These are phyloP conservation scores for Verticillium isaacii DNA, from an alignment of 2,329 filamentous ascomycete species.

Conservation along the genomic window DNA sequence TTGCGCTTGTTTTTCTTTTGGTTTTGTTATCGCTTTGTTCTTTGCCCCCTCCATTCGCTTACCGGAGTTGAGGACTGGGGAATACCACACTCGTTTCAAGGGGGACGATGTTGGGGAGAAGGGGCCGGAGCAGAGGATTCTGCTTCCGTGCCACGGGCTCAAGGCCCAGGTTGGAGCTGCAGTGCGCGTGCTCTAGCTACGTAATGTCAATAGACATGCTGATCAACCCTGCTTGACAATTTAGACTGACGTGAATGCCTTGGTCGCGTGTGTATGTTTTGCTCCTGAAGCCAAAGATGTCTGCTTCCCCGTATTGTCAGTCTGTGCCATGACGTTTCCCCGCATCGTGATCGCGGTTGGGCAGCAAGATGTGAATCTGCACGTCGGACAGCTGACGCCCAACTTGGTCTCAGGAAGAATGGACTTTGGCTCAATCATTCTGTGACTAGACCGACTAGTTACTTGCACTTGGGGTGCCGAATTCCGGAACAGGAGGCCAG, in stretches of 20 bases:
- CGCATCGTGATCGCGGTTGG: neutral
- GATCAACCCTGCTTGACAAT: neutral
- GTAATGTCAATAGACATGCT: neutral
- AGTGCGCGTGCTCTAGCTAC: neutral
- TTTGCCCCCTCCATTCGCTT: slow-evolving; percentile 2
- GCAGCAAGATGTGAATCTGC: neutral
- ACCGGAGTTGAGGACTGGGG: slow-evolving; percentile 1
- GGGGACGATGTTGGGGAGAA: neutral
- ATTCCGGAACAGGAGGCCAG: no score
- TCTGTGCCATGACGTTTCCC: neutral
- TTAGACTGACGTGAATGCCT: neutral
- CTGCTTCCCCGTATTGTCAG: neutral
- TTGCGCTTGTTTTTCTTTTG: slow-evolving; percentile 2
- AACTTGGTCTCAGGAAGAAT: neutral
- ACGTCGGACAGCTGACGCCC: neutral
- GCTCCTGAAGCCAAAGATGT: no score
- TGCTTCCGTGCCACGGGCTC: neutral
- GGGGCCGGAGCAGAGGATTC: neutral
- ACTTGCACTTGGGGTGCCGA: neutral
- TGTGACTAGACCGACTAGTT: neutral
- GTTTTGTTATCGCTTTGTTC: slow-evolving; percentile 1
- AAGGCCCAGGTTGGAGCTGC: neutral
- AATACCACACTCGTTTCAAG: slow-evolving; percentile 3
- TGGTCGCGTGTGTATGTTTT: no score
- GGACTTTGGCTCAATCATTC: neutral